A percentile compares a stretch with the other conserved stretches of the same genome.
These are phyloP conservation scores for Calonectria leucothoes DNA, from an alignment of 2,329 filamentous ascomycete genomes.

Conservation along the genomic window DNA sequence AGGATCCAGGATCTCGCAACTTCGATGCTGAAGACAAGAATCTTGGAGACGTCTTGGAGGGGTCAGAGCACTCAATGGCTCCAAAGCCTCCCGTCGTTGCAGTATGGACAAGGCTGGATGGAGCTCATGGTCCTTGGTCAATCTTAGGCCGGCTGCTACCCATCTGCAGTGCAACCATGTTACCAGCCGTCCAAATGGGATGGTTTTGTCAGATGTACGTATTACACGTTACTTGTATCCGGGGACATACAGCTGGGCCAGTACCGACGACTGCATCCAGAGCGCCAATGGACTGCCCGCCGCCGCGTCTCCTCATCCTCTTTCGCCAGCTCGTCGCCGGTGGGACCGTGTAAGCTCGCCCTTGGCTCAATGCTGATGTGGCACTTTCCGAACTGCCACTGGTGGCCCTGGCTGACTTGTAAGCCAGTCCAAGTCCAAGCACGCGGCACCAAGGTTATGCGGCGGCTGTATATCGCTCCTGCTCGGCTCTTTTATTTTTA, in stretches of 20 bases:
- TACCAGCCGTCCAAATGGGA: conserved; percentile 3
- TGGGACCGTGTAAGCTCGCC: conserved; percentile 32
- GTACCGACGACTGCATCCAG: background rate
- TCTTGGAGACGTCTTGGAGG: conserved; percentile 16
- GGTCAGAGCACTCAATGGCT: conserved; percentile 31
- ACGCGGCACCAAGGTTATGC: conserved; percentile 18
- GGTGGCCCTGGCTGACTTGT: conserved; percentile 1
- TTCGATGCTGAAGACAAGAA: conserved; percentile 28
- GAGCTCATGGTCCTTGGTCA: conserved; percentile 20
- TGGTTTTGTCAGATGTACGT: background rate
- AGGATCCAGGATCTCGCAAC: conserved; percentile 23
- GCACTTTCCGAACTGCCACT: conserved; percentile 15
- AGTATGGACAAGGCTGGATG: conserved; percentile 18
- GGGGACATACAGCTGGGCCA: background rate
- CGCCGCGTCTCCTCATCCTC: conserved; percentile 17
- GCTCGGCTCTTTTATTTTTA: conserved; percentile 11
- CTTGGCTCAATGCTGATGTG: conserved; percentile 23
- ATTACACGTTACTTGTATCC: background rate
- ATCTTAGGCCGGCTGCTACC: conserved; percentile 18
- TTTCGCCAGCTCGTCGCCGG: conserved; percentile 33
- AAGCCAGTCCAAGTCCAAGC: background rate
- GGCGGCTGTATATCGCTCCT: background rate
- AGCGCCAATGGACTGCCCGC: conserved; percentile 21
- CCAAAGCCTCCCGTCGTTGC: conserved; percentile 1
- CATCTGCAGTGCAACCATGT: conserved; percentile 6